A percentile compares a stretch with the other conserved stretches of the same genome.
phyloP scores from a whole-genome alignment of 1,139 yeast genomes.

The Martiniozyma asiatica region DNA sequence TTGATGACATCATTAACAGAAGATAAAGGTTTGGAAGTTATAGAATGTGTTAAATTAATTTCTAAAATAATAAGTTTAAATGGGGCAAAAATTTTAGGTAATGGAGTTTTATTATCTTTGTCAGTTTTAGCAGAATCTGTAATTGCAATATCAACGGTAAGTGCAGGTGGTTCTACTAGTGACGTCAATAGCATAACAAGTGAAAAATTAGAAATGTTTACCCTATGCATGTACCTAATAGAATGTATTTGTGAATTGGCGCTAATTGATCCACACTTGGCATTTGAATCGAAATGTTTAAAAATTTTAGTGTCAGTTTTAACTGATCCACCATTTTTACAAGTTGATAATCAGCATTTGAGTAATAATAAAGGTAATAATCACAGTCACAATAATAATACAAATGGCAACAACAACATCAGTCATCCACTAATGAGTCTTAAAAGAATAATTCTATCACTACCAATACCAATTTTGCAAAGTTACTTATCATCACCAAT shows the following conservation, averaged over 20 bases:
- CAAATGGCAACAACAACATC: no score
- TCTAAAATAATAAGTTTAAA: slow-evolving; percentile 50
- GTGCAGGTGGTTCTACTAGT: background rate
- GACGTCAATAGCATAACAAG: no score
- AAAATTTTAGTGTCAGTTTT: slow-evolving; percentile 6
- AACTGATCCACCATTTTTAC: slow-evolving; percentile 9
- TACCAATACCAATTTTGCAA: slow-evolving; percentile 17
- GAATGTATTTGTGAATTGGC: slow-evolving; percentile 7
- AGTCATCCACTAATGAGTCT: no score
- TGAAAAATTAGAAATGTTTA: slow-evolving; percentile 1
- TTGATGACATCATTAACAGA: slow-evolving; percentile 3
- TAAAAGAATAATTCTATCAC: no score
- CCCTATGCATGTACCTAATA: slow-evolving; percentile 1
- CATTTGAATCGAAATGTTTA: slow-evolving; percentile 6
- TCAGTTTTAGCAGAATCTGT: slow-evolving; percentile 51
- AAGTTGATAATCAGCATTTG: background rate
- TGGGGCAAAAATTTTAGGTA: slow-evolving; percentile 45
- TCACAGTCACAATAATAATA: slow-evolving; percentile 1
- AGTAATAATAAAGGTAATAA: background rate
- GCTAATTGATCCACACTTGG: slow-evolving; percentile 4
- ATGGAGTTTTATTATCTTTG: slow-evolving; percentile 61
- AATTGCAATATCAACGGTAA: slow-evolving; percentile 3
- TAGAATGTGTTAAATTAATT: slow-evolving; percentile 66
- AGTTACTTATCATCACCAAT: slow-evolving; percentile 49
- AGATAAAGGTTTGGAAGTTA: slow-evolving; percentile 46